Evolutionary conservation across 1,284 basidiomycete genomes (phyloP).

Genomic region (Ustilago cynodontis): DNA sequence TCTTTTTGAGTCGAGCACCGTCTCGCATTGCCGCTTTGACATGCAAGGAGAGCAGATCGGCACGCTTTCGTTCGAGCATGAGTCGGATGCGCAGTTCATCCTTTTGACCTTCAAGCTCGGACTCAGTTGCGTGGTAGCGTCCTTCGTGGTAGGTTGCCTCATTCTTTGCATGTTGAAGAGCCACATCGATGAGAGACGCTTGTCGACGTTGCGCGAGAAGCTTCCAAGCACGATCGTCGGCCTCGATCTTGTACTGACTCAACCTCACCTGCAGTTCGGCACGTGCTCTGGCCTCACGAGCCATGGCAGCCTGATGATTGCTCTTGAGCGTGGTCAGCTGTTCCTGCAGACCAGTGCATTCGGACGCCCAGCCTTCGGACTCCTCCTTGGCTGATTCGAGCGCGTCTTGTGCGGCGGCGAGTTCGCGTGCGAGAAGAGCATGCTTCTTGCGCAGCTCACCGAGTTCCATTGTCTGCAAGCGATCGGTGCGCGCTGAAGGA

Average conservation of each 20-base stretch:
- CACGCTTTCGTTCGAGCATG: slow-evolving; percentile 48
- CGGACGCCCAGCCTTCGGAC: slow-evolving; percentile 50
- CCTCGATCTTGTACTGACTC: slow-evolving; percentile 46
- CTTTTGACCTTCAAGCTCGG: slow-evolving; percentile 35
- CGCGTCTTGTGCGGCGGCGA: slow-evolving; percentile 26
- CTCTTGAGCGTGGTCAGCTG: slow-evolving; percentile 27
- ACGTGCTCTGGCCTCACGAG: slow-evolving; percentile 29
- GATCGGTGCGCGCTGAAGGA: slow-evolving; percentile 40
- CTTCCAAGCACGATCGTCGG: slow-evolving; percentile 46
- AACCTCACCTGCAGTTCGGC: slow-evolving; percentile 35
- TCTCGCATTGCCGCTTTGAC: slow-evolving; percentile 31
- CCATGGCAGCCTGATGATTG: slow-evolving; percentile 18
- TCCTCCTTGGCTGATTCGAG: slow-evolving; percentile 46
- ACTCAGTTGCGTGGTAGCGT: slow-evolving; percentile 30
- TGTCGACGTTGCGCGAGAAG: slow-evolving; percentile 30
- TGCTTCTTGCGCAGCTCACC: slow-evolving; percentile 45
- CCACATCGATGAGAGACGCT: slow-evolving; percentile 29
- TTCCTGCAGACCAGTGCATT: slow-evolving; percentile 45
- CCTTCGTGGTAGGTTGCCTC: slow-evolving; percentile 38
- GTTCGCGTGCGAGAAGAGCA: slow-evolving; percentile 21
- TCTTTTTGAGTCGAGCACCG: slow-evolving; percentile 28
- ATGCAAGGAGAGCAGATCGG: slow-evolving; percentile 37
- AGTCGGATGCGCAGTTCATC: slow-evolving; percentile 42
- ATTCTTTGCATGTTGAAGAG: slow-evolving; percentile 47
- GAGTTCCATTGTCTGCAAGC: slow-evolving; percentile 42